phyloP scores from a whole-genome alignment of 83 land plant species.

The Diphasiastrum complanatum region DNA sequence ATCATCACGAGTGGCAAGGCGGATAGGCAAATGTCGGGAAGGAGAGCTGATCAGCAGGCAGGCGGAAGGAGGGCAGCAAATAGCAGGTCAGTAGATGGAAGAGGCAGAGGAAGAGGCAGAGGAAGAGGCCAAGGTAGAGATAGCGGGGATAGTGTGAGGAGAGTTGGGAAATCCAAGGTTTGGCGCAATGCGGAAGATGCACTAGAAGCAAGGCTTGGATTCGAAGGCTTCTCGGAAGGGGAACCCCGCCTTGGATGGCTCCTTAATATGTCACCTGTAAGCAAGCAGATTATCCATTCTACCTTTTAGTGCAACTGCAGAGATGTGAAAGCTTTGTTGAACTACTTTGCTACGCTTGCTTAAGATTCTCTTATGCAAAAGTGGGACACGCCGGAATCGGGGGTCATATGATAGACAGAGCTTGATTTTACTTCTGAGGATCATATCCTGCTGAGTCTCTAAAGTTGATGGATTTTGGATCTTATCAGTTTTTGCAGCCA shows the following conservation, averaged over 20 bases:
- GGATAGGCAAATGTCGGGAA: too few species aligned
- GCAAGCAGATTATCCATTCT: constrained; percentile 3
- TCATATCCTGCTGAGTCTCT: too few species aligned
- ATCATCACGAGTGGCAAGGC: too few species aligned
- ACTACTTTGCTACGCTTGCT: not conserved
- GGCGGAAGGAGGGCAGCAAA: constrained; percentile 4
- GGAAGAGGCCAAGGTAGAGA: constrained; percentile 25
- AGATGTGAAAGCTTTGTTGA: not conserved
- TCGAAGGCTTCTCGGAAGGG: constrained; percentile 75
- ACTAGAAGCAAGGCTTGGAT: constrained; percentile 77
- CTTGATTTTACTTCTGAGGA: too few species aligned
- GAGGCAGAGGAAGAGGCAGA: constrained; percentile 17
- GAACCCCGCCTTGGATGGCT: constrained; percentile 95
- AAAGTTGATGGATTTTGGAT: too few species aligned
- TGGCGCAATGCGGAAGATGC: constrained; percentile 65
- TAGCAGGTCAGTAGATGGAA: constrained; percentile 1
- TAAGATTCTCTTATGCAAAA: too few species aligned
- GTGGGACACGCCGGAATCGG: too few species aligned
- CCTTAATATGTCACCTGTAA: constrained; percentile 76
- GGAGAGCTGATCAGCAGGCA: too few species aligned
- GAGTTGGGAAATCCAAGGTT: constrained; percentile 33
- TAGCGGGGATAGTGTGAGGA: constrained; percentile 22
- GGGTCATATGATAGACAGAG: too few species aligned
- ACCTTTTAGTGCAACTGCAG: not conserved
- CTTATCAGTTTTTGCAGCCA: too few species aligned